Conservation (phyloP, 2,329 filamentous ascomycete species). For the Colletotrichum chlorophyti region DNA sequence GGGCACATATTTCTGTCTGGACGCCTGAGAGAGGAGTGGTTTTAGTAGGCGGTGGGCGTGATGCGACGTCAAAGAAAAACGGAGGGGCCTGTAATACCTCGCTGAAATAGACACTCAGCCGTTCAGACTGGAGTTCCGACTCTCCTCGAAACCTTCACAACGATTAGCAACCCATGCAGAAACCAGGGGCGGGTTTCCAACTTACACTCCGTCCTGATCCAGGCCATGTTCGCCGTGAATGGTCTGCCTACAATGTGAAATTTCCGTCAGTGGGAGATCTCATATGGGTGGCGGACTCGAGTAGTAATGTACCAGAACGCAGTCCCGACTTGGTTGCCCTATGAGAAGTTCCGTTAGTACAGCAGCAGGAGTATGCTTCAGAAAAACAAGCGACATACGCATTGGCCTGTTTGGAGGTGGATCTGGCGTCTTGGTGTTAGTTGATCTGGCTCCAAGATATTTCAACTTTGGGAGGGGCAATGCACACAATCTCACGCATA, state of each 20-base stretch:
- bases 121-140: slow-evolving; percentile 98
- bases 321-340: slow-evolving; percentile 99
- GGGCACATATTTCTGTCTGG: slow-evolving; percentile 98
- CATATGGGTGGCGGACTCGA: too few relatives aligned
- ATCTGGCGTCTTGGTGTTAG: slow-evolving; percentile 73
- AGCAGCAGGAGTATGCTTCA: background rate
- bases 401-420: slow-evolving; percentile 99
- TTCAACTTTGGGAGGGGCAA: background rate
- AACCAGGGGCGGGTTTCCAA: slow-evolving; percentile 40
- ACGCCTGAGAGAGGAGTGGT: slow-evolving; percentile 66
- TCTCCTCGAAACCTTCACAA: slow-evolving; percentile 85
- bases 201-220: slow-evolving; percentile 93
- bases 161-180: slow-evolving; percentile 17
- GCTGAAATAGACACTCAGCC: slow-evolving; percentile 99
- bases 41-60: background rate
- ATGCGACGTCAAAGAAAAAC: background rate
- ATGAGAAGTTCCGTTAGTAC: slow-evolving; percentile 31
- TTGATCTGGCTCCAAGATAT: slow-evolving; percentile 25
- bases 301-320: slow-evolving; percentile 82
- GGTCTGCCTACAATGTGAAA: too few relatives aligned
- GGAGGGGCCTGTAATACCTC: slow-evolving; percentile 51
- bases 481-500: slow-evolving; percentile 39
- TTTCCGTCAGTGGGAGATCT: too few relatives aligned
- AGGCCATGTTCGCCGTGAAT: slow-evolving; percentile 94
- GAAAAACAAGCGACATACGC: slow-evolving; percentile 64